phyloP scores from a whole-genome alignment of 345 rosid species.

The Eucalyptus coolabah region DNA sequence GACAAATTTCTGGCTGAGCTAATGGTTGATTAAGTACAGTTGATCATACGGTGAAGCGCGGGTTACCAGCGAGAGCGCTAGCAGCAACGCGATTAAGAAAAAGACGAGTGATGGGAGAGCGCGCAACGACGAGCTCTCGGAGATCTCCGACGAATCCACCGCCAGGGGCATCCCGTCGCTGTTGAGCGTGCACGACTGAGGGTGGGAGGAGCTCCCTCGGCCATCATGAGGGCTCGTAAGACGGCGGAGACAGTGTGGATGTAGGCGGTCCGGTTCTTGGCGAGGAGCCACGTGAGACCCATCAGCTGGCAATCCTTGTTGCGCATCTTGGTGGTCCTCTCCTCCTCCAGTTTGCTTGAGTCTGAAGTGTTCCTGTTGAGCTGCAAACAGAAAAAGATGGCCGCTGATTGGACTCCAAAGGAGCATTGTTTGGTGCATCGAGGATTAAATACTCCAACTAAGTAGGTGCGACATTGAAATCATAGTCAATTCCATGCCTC shows the following conservation, averaged over 20 bases:
- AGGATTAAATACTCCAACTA: background rate
- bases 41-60: background rate
- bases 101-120: background rate
- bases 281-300: slow-evolving; percentile 97
- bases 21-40: background rate
- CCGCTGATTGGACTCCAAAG: background rate
- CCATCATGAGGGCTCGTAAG: slow-evolving; percentile 70
- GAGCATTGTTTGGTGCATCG: slow-evolving; percentile 1
- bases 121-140: slow-evolving; percentile 17
- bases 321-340: slow-evolving; percentile 70
- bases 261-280: slow-evolving; percentile 68
- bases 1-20: background rate
- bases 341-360: slow-evolving; percentile 47
- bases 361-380: slow-evolving; percentile 43
- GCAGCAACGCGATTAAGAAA: background rate
- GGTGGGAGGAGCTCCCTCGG: slow-evolving; percentile 30
- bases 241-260: slow-evolving; percentile 70
- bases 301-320: slow-evolving; percentile 83
- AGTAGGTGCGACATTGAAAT: slow-evolving; percentile 11
- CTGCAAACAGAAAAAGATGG: slow-evolving; percentile 13
- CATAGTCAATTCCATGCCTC: background rate
- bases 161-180: slow-evolving; percentile 90
- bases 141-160: slow-evolving; percentile 62
- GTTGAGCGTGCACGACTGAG: slow-evolving; percentile 61
- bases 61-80: background rate